Evolutionary conservation across 2,329 filamentous ascomycete genomes (phyloP), one percentile per base, ranked within the genome.

Genomic region (Lecanicillium sp.): DNA sequence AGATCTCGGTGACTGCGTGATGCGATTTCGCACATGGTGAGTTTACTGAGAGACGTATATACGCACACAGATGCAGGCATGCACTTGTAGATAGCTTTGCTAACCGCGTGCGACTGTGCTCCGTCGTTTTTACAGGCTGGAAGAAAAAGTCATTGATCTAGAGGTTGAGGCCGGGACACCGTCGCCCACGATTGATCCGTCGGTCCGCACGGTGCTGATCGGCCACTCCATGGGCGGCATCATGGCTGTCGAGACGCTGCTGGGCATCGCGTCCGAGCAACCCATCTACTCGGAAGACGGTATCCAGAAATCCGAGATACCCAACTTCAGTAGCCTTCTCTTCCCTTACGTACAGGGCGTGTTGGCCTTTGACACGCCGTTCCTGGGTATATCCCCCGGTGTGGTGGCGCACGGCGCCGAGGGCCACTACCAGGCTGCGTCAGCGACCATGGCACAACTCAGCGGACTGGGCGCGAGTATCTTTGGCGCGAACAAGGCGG

Each of bases 201-300:
- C 85, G 0, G 88, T 95, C 17, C 84, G 83, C 59, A 85, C 86
- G 23, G 77, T 95, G 39, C 77, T 96, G 14, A 72, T 94, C 49
- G 90, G 90, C 20, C 90, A 96, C 65, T 90, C 86, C 8, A 96
- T 86, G 87, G 87, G 87, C 57, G 93, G 93, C 57, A 96, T 97
- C 58, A 90, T 97, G 39, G 91, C 89, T 10, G 91, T 90, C 27
- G 93, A 97, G 62, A 86, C 89, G 12, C 74, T 91, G 53, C 79
- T 96, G 56, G 77, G 83, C 33, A 77, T 97, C 44, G 70, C 75
- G 1, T 74, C 72, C 7, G 78, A 81, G 47, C 65, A 68, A 52
- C 74, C 76, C 50, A 74, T 81, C 54, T 70, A 73, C 54, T 70
- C 71, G 29, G 63, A 70, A 50, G 67, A 68, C 57, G 68, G 67